Evolutionary conservation across 2,329 filamentous ascomycete species (phyloP).

Genomic region (Uncinocarpus reesii): DNA sequence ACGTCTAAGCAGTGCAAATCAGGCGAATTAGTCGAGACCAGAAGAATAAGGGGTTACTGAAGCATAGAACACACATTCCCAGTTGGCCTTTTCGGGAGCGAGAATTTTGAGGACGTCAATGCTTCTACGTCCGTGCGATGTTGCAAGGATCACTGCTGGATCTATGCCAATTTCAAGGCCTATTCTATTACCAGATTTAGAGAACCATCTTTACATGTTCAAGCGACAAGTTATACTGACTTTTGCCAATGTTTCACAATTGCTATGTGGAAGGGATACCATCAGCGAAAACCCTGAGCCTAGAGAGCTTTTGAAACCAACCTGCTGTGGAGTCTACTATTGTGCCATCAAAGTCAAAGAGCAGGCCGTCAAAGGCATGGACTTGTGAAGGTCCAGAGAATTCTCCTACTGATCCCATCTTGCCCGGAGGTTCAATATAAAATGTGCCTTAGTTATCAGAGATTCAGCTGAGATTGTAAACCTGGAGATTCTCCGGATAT

Average conservation of each 20-base stretch:
- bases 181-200: conserved; percentile 25
- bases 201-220: no score
- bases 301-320: conserved; percentile 18
- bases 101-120: conserved; percentile 77
- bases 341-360: conserved; percentile 42
- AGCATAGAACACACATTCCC: conserved; percentile 60
- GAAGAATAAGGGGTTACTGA: background rate
- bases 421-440: no score
- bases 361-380: conserved; percentile 33
- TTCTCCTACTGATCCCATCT: conserved; percentile 19
- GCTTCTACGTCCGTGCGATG: conserved; percentile 78
- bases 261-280: conserved; percentile 36
- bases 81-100: conserved; percentile 75
- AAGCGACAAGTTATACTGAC: conserved; percentile 33
- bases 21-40: background rate
- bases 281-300: conserved; percentile 18
- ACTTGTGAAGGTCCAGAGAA: conserved; percentile 35
- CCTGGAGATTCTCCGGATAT: no score
- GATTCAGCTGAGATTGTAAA: no score
- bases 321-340: conserved; percentile 41
- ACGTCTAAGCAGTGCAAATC: conserved; percentile 50
- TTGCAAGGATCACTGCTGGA: conserved; percentile 73
- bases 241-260: conserved; percentile 55
- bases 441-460: no score
- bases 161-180: conserved; percentile 75